These are phyloP conservation scores for Kwoniella shandongensis DNA, from an alignment of 768 basidiomycete species.

Conservation along the genomic window DNA sequence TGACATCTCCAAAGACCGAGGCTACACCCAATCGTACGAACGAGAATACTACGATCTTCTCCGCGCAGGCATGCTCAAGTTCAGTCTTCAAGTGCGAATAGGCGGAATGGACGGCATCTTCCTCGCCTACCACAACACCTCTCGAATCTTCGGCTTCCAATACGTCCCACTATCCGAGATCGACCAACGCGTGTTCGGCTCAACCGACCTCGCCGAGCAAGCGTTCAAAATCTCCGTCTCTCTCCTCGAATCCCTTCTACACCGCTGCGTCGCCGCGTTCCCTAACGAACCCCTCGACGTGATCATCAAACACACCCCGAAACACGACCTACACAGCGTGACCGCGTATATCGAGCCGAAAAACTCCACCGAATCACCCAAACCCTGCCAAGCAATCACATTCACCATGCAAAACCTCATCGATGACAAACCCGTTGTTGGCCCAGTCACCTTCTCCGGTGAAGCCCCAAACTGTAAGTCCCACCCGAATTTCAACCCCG, in stretches of 20 bases:
- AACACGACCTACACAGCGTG: conserved; percentile 70
- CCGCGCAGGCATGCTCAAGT: conserved; percentile 91
- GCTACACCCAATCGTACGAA: conserved; percentile 77
- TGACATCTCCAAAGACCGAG: conserved; percentile 65
- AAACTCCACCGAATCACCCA: conserved; percentile 1
- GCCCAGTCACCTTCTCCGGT: conserved; percentile 54
- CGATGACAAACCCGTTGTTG: conserved; percentile 53
- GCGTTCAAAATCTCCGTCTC: conserved; percentile 74
- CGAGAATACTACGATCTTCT: conserved; percentile 92
- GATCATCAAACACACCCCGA: conserved; percentile 62
- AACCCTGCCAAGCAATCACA: conserved; percentile 53
- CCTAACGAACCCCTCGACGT: conserved; percentile 55
- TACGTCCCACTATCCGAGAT: conserved; percentile 84
- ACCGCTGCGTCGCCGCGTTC: conserved; percentile 63
- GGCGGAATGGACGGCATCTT: conserved; percentile 93
- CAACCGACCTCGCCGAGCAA: conserved; percentile 63
- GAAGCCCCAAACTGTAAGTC: conserved; percentile 49
- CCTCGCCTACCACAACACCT: conserved; percentile 65
- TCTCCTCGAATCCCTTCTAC: conserved; percentile 67
- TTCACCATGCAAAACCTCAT: conserved; percentile 60
- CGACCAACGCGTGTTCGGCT: conserved; percentile 76
- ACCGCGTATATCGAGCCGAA: conserved; percentile 69
- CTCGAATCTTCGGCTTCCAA: conserved; percentile 86
- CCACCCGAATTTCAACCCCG: neutral
- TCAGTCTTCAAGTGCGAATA: conserved; percentile 92